A percentile compares a stretch with the other conserved stretches of the same genome.
Evolutionary conservation across 1,139 yeast species (phyloP).

Genomic region (Candida dubliniensis): DNA sequence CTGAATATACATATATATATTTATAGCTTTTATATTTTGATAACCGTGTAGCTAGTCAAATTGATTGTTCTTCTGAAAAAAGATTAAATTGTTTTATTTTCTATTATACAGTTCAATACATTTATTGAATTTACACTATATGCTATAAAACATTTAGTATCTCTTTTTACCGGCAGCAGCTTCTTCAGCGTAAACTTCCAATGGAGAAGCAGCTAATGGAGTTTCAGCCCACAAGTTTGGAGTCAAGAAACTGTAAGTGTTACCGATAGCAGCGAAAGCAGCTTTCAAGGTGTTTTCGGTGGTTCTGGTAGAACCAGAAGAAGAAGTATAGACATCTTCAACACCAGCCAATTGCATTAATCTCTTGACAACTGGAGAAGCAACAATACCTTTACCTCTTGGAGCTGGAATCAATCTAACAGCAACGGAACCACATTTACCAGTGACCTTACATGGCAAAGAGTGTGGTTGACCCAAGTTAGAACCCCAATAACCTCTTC

Average conservation of each 20-base stretch:
- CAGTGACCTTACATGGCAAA: constrained; percentile 95
- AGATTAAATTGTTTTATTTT: neutral
- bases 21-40: neutral
- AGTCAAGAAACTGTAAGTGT: constrained; percentile 99
- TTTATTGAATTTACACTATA: no score
- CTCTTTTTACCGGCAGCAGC: constrained; percentile 76
- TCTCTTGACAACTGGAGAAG: constrained; percentile 99
- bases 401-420: constrained; percentile 99
- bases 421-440: constrained; percentile 99
- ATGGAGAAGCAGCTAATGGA: constrained; percentile 85
- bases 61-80: neutral
- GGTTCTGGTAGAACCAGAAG: constrained; percentile 99
- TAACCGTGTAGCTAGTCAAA: neutral
- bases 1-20: neutral
- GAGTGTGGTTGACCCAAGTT: constrained; percentile 99
- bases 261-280: constrained; percentile 98
- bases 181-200: constrained; percentile 89
- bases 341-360: constrained; percentile 99
- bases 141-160: constrained; percentile 39
- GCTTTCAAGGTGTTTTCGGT: constrained; percentile 99
- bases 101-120: constrained; percentile 4
- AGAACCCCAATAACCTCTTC: constrained; percentile 99
- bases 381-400: constrained; percentile 99
- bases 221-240: constrained; percentile 97
- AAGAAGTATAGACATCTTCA: constrained; percentile 98